phyloP scores from a whole-genome alignment of 2,329 filamentous ascomycete genomes.

The Spiromastix sp. region DNA sequence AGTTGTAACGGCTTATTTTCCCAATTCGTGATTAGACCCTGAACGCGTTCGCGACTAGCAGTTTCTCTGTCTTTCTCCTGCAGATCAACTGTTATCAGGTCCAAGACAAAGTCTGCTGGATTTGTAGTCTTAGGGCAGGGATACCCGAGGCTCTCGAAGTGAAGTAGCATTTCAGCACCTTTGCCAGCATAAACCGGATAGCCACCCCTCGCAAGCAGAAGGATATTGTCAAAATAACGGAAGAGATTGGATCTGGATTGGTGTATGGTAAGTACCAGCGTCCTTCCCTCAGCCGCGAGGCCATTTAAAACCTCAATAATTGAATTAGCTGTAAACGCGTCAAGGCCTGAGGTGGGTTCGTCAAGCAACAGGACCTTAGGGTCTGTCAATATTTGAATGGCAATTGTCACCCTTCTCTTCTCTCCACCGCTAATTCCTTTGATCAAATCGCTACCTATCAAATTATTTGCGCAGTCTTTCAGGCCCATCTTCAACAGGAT shows the following conservation, averaged over 20 bases:
- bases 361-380: conserved; percentile 63
- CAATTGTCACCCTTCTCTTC: conserved; percentile 67
- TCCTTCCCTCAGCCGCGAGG: conserved; percentile 62
- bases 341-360: conserved; percentile 65
- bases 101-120: conserved; percentile 66
- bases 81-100: conserved; percentile 65
- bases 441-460: conserved; percentile 60
- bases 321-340: conserved; percentile 67
- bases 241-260: conserved; percentile 67
- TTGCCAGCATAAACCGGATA: conserved; percentile 57
- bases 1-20: conserved; percentile 14
- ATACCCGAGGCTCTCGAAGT: conserved; percentile 52
- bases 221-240: conserved; percentile 57
- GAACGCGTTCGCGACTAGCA: conserved; percentile 53
- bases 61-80: conserved; percentile 55
- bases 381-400: conserved; percentile 66
- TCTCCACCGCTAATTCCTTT: conserved; percentile 75
- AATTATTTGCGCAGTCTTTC: conserved; percentile 66
- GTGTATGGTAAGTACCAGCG: conserved; percentile 66
- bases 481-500: conserved; percentile 65
- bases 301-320: conserved; percentile 65
- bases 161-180: conserved; percentile 52
- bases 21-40: conserved; percentile 53
- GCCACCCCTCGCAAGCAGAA: conserved; percentile 61
- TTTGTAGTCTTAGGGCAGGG: conserved; percentile 61